These are phyloP conservation scores for Xerocomus amazonicus DNA, from an alignment of 1,284 basidiomycete species.

Conservation along the genomic window DNA sequence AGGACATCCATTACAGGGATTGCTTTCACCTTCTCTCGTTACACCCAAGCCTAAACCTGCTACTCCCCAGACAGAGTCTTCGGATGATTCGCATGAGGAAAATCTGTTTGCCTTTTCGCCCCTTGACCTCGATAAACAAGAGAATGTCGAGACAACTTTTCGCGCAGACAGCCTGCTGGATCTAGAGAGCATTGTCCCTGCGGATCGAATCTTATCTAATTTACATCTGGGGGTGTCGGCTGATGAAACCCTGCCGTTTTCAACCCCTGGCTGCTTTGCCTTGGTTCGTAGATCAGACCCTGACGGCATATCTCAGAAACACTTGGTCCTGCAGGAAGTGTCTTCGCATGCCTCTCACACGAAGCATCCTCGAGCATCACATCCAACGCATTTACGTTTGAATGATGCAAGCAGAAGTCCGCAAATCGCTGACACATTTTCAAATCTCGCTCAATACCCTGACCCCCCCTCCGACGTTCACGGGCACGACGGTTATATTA, in stretches of 20 bases:
- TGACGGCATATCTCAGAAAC: constrained; percentile 2
- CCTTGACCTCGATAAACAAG: constrained; percentile 17
- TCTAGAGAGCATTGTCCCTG: neutral
- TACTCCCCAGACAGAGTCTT: constrained; percentile 3
- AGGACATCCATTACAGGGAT: constrained; percentile 43
- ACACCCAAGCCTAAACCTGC: constrained; percentile 1
- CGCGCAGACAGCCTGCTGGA: neutral
- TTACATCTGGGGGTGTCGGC: neutral
- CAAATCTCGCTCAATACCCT: constrained; percentile 9
- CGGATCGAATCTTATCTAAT: neutral
- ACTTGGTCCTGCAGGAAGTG: constrained; percentile 10
- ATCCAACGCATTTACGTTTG: constrained; percentile 19
- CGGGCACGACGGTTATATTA: constrained; percentile 2
- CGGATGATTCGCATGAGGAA: constrained; percentile 14
- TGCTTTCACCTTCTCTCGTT: constrained; percentile 32
- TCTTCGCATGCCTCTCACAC: constrained; percentile 7
- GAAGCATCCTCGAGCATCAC: constrained; percentile 11
- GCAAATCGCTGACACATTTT: constrained; percentile 8
- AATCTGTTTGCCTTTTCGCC: constrained; percentile 32
- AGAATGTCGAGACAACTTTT: constrained; percentile 5
- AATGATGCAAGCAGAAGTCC: constrained; percentile 8
- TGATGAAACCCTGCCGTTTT: constrained; percentile 21
- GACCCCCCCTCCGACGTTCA: constrained; percentile 18
- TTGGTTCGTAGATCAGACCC: constrained; percentile 5
- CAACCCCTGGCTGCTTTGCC: constrained; percentile 27